Conservation (phyloP, 1,139 yeast species). For the Kazachstania sp. region DNA sequence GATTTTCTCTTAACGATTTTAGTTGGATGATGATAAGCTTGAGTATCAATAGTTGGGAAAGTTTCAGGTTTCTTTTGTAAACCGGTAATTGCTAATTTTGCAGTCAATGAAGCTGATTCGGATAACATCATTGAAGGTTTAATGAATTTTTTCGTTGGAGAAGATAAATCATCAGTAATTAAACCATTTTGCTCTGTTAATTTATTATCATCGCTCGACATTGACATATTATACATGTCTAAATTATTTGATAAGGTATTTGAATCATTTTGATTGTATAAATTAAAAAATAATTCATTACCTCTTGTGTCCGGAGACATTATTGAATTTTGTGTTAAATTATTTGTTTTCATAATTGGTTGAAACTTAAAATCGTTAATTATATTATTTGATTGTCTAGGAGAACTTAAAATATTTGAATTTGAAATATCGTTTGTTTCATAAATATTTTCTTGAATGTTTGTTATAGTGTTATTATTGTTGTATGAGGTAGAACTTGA, state of each 20-base stretch:
- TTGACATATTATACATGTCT: not conserved
- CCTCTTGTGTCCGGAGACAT: not conserved
- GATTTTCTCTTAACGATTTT: slow-evolving; percentile 10
- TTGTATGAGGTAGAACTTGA: not conserved
- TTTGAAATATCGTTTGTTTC: not conserved
- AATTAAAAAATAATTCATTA: not conserved
- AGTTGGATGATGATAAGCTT: slow-evolving; percentile 9
- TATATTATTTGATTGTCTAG: not conserved
- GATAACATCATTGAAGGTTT: slow-evolving; percentile 25
- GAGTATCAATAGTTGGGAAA: slow-evolving; percentile 10
- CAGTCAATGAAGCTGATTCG: slow-evolving; percentile 16
- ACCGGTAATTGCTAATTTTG: slow-evolving; percentile 17
- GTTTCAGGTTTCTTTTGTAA: slow-evolving; percentile 8
- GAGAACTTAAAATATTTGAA: slow-evolving; percentile 1
- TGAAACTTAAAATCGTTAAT: not conserved
- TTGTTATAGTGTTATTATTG: not conserved
- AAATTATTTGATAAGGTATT: not conserved
- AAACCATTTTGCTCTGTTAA: not conserved
- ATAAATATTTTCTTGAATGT: not conserved
- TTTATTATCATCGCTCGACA: not conserved
- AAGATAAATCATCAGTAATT: not conserved
- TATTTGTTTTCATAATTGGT: not conserved
- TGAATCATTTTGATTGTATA: not conserved
- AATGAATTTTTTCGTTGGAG: slow-evolving; percentile 16
- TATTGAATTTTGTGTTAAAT: not conserved